Percentiles rank a stretch among this genome's conserved stretches.
Conservation (phyloP, 768 basidiomycete species). For the Mrakia hoshinonis region DNA sequence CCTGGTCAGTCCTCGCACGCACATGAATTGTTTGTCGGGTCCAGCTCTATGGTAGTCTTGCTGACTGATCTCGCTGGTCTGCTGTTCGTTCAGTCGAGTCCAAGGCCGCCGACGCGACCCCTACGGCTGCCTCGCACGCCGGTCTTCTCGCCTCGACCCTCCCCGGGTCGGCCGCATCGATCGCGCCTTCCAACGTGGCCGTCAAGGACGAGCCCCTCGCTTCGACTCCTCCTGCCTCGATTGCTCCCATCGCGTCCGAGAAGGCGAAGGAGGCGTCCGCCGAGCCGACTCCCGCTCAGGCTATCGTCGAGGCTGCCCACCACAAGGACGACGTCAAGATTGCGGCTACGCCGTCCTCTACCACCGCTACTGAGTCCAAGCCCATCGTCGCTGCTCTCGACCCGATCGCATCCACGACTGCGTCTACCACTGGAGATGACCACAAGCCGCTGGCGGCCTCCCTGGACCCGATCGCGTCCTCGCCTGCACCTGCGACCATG, state of each 20-base stretch:
- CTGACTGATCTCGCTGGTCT: no score
- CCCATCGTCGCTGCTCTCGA: background rate
- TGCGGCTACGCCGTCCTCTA: background rate
- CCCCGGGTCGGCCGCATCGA: slow-evolving; percentile 6
- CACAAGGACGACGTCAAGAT: background rate
- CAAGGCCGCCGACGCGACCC: background rate
- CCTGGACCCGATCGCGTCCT: no score
- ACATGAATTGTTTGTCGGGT: no score
- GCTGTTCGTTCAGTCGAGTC: background rate
- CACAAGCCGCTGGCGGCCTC: no score
- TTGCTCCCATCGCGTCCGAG: background rate
- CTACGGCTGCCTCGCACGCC: background rate
- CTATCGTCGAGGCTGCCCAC: background rate
- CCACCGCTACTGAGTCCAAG: background rate
- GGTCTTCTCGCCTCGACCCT: background rate
- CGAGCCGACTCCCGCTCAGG: slow-evolving; percentile 9
- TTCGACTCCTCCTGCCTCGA: background rate
- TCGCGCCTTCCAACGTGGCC: slow-evolving; percentile 9
- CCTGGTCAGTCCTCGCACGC: background rate
- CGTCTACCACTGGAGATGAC: no score
- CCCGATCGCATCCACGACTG: slow-evolving; percentile 1
- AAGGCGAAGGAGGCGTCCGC: background rate
- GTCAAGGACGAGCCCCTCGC: slow-evolving; percentile 20
- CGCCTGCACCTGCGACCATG: no score
- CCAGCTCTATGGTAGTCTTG: background rate